These are phyloP conservation scores for Mortierella sp. DNA, from an alignment of 371 early-diverging fungal species.

Conservation along the genomic window DNA sequence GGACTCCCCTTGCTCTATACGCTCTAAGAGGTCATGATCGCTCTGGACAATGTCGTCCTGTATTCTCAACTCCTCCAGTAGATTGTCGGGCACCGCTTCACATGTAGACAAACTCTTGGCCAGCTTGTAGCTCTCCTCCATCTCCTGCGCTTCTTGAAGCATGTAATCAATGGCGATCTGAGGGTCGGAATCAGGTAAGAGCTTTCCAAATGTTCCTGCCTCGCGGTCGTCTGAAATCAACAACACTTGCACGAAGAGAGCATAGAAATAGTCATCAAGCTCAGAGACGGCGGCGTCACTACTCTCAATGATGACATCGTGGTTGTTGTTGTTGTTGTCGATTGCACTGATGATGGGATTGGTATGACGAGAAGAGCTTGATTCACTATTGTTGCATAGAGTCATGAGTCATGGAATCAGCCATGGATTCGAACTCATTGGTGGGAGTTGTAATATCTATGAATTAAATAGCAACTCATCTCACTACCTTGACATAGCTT, in stretches of 20 bases:
- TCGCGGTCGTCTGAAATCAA: conserved; percentile 20
- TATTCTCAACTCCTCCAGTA: conserved; percentile 16
- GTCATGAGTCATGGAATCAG: background rate
- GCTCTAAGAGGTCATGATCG: conserved; percentile 31
- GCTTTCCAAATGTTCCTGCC: conserved; percentile 28
- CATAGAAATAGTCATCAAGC: conserved; percentile 16
- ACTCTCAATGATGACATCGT: background rate
- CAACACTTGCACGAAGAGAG: conserved; percentile 14
- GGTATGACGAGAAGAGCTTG: background rate
- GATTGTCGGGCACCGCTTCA: conserved; percentile 10
- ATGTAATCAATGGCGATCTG: conserved; percentile 34
- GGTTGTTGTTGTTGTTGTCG: background rate
- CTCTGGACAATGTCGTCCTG: background rate
- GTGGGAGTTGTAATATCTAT: background rate
- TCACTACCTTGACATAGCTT: background rate
- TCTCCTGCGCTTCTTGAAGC: conserved; percentile 27
- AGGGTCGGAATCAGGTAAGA: conserved; percentile 12
- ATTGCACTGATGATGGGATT: background rate
- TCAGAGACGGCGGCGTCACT: background rate
- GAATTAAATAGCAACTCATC: background rate
- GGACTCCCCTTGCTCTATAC: conserved; percentile 12
- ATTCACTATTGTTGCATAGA: background rate
- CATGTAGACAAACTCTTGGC: conserved; percentile 24
- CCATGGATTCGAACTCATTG: background rate
- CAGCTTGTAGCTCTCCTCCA: conserved; percentile 26